Base-by-base conservation (phyloP, 164 flowering plant species). In the Hamamelis virginiana region DNA sequence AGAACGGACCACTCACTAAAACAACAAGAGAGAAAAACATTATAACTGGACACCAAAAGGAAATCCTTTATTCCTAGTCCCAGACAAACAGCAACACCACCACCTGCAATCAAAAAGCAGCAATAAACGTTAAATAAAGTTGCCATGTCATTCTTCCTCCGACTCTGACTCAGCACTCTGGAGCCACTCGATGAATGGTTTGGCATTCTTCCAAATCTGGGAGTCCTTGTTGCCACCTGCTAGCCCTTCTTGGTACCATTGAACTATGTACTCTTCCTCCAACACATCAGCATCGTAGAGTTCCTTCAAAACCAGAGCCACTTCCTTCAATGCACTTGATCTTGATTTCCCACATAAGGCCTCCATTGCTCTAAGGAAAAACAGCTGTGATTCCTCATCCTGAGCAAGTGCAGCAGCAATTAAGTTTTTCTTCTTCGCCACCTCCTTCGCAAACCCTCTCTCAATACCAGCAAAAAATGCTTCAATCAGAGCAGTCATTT, bases 131-230 rank as follows among this genome's bases (percentile, higher is more conserved):
- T 2, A 33, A 33, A 33, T 6, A 33, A 33, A 33, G 6, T 2
- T 16, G 63, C 69, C n/a, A n/a, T n/a, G 46, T 79, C 67, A 78
- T 68, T 84, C 85, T 25, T 80, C 87, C 44, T 90, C 95, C 0
- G 90, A 50, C 46, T 87, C 94, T 1, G 95, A 88, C 71, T 90
- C 92, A 0, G 95, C 95, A 68, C 76, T 88, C 78, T 85, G 92
- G 14, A 90, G 88, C 95, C 95, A 90, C 72, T 86, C 91, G 11
- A 90, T 77, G 69, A 90, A 86, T 2, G 95, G 92, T 76, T 85
- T 82, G 10, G 74, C 74, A 60, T 78, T 82, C 83, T 86, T 88
- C 92, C 91, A 90, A 9, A 90, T 75, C 46, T 59, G 73, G 6
- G 86, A 75, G n/a, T 57, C 65, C 67, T 84, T 86, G 66, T 75